Base-by-base conservation (phyloP, 2,329 filamentous ascomycete genomes). In the Xylaria sp. region DNA sequence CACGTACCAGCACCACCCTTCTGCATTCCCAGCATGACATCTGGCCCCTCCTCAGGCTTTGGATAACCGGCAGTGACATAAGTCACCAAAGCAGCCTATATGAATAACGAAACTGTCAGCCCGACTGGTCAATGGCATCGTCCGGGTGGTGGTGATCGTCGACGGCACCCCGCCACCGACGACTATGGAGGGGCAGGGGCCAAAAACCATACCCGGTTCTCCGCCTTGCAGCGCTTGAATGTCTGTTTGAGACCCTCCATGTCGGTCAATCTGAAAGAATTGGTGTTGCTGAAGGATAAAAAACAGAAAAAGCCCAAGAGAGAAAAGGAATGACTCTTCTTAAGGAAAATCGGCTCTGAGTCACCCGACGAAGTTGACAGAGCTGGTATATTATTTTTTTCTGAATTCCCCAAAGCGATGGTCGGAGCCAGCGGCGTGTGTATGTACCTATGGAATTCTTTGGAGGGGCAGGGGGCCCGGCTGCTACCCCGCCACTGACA, bases 41-140 rank as follows among this genome's bases (percentile, higher is more conserved):
- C 86, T 45, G 91, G 86, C 1, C 92, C 95, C 67, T 90, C 87
- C 65, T 89, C 84, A n/a, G 88, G 80, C 34, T 84, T 90, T 16
- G 94, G 94, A 71, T 87, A 99, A 51, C 94, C 94, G 54, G 93
- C 92, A 21, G 94, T 99, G 70, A 97, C 91, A 80, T 99, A 99
- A 22, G 92, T 92, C 61, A 99, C 91, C 58, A 99, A 82, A 46
- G 94, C 93, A 63, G 90, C 79, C 83, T 94, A 72, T 61, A 56
- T 4, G 68, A 20, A 8, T n/a, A 39, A 29, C 44, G 19, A 43
- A 37, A 18, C 4, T 37, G 50, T 59, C 51, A 57, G 60, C 56
- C 42, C 39, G 37, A 39, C 44, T 48, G 48, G 19, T 24, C 44
- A 42, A 37, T 38, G 37, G 19, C 22, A 29, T 29, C 68, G 64